Percentiles rank a stretch among this genome's conserved stretches.
These are phyloP conservation scores for Alliaria petiolata DNA, from an alignment of 345 rosid genomes.

Conservation along the genomic window DNA sequence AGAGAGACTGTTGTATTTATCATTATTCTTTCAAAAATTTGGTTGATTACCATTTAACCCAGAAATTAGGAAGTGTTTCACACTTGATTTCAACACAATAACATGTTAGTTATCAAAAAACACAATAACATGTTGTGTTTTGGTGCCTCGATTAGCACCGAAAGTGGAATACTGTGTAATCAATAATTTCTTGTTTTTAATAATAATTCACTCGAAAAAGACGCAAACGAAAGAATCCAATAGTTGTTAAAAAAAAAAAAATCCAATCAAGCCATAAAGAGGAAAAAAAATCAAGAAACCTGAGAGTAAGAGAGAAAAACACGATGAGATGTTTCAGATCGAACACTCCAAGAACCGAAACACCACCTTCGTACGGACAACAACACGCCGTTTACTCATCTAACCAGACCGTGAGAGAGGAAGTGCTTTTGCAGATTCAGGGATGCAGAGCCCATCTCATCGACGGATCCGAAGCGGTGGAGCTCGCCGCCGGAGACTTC, in stretches of 20 bases:
- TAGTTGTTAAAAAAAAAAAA: too few species aligned
- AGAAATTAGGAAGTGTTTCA: too few species aligned
- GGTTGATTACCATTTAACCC: too few species aligned
- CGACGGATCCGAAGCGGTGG: constrained; percentile 70
- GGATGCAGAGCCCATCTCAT: constrained; percentile 67
- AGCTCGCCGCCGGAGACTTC: constrained; percentile 70
- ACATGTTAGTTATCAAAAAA: too few species aligned
- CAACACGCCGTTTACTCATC: background rate
- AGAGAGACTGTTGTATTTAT: too few species aligned
- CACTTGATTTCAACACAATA: too few species aligned
- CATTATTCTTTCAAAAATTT: too few species aligned
- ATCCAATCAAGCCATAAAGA: background rate
- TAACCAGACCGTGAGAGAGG: constrained; percentile 30
- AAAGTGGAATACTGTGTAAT: constrained; percentile 1
- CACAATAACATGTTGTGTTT: too few species aligned
- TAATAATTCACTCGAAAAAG: background rate
- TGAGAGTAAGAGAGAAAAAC: background rate
- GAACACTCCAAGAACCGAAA: constrained; percentile 16
- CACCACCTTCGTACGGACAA: constrained; percentile 14
- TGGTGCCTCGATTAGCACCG: background rate
- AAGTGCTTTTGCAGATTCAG: constrained; percentile 52
- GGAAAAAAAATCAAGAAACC: background rate
- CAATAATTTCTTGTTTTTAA: background rate
- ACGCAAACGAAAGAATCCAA: too few species aligned
- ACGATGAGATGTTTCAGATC: constrained; percentile 25